phyloP scores from a whole-genome alignment of 352 stramenopile genomes.

The Pythium phragmitis region DNA sequence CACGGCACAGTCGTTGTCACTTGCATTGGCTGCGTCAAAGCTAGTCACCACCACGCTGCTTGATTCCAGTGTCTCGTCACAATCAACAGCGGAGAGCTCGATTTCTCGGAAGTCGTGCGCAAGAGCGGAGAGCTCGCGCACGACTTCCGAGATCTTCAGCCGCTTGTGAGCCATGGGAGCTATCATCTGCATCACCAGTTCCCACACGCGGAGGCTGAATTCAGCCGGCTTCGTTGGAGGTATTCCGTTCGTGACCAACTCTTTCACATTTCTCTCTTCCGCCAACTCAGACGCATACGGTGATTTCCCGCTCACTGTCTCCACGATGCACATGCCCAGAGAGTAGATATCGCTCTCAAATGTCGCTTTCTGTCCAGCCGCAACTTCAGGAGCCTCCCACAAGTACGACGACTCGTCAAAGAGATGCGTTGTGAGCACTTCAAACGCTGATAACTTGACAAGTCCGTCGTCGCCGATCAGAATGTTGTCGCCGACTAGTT shows the following conservation, averaged over 20 bases:
- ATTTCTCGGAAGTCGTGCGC: too few relatives aligned
- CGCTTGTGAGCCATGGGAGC: neutral
- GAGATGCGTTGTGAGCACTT: neutral
- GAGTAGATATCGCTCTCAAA: constrained; percentile 20
- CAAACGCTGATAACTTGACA: constrained; percentile 19
- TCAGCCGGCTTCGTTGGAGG: neutral
- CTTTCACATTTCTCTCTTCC: neutral
- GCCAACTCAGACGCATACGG: constrained; percentile 4
- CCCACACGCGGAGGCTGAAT: constrained; percentile 6
- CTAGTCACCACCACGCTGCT: too few relatives aligned
- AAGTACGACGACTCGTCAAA: neutral
- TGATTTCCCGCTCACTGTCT: constrained; percentile 24
- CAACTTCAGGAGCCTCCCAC: constrained; percentile 24
- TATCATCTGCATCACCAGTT: constrained; percentile 9
- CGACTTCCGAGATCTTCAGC: constrained; percentile 14
- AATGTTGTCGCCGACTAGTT: constrained; percentile 7
- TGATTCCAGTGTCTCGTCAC: constrained; percentile 4
- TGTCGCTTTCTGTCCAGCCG: neutral
- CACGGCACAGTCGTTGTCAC: neutral
- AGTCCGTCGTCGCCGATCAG: constrained; percentile 28
- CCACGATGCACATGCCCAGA: constrained; percentile 32
- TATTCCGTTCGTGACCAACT: neutral
- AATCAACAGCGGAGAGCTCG: neutral
- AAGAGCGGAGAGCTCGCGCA: constrained; percentile 3
- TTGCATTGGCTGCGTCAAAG: neutral